Percentiles rank a stretch among this genome's conserved stretches.
Conservation (phyloP, 805 yeast species). For the Candida odintsovae region DNA sequence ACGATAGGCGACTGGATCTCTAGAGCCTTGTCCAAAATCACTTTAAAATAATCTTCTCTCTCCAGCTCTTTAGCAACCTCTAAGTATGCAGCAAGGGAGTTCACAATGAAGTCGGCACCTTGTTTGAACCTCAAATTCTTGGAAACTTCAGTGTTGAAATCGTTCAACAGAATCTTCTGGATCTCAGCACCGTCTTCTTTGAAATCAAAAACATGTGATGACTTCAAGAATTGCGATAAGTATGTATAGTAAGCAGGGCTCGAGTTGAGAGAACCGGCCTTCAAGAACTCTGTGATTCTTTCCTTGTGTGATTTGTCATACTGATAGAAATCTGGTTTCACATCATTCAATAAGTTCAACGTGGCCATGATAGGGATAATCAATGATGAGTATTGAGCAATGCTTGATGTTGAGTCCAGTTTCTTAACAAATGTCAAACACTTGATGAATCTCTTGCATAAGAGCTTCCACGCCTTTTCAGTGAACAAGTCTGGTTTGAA, state of each 20-base stretch:
- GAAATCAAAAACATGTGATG: conserved; percentile 10
- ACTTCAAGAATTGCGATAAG: conserved; percentile 18
- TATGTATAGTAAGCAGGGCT: conserved; percentile 41
- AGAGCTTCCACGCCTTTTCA: conserved; percentile 25
- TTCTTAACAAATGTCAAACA: conserved; percentile 26
- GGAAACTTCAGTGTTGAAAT: conserved; percentile 22
- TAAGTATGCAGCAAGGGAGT: conserved; percentile 26
- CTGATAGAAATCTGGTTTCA: conserved; percentile 49
- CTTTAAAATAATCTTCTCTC: background rate
- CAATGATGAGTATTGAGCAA: conserved; percentile 38
- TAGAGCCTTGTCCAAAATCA: conserved; percentile 15
- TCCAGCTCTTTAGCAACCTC: conserved; percentile 10
- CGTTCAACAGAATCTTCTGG: conserved; percentile 25
- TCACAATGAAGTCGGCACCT: conserved; percentile 25
- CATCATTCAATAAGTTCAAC: conserved; percentile 36
- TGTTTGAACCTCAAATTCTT: conserved; percentile 26
- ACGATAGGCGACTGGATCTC: conserved; percentile 12
- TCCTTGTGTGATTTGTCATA: conserved; percentile 42
- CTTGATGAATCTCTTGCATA: conserved; percentile 28
- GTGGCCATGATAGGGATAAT: conserved; percentile 45
- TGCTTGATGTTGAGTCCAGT: conserved; percentile 24
- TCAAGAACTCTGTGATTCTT: conserved; percentile 40
- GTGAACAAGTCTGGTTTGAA: conserved; percentile 17
- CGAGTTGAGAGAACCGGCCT: conserved; percentile 50
- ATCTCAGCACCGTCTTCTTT: conserved; percentile 19